Evolutionary conservation across 208 protist genomes (phyloP), one percentile per base, ranked within the genome.

Genomic region (Wallacemonas sp.): DNA sequence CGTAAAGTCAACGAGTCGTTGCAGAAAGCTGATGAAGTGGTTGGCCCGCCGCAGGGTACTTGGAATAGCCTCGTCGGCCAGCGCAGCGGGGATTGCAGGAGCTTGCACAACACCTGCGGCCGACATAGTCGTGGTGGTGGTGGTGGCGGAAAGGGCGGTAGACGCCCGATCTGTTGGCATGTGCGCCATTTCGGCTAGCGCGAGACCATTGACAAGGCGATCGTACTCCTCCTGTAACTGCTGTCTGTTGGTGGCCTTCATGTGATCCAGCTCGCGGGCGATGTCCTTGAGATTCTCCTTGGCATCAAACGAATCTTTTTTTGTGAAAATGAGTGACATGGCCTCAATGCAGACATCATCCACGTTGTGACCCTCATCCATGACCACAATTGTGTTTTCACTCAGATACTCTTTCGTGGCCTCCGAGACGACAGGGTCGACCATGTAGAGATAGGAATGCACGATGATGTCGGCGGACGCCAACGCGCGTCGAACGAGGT

Each of bases 311-410:
- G 98, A 75, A 27, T 94, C 90, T 17, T 90, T 78, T 42, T 94
- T 90, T 31, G 94, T 98, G 34, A 99, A 82, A 63, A 97, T 97
- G 12, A 99, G 85, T 59, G 93, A 98, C 78, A 99, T 93, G 6
- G 96, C 89, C 71, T 99, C 98, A 69, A 99, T 99, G 77, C 98
- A 99, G 6, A 99, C 97, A 72, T 99, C 98, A 77, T 99, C 98
- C 41, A 99, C 99, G 76, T 99, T 99, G 81, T 99, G 99, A 2
- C 98, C 99, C 77, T 99, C 98, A 72, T 99, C 98, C 86, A 99
- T 99, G 2, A 99, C 95, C 8, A 99, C 91, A 55, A 99, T 98
- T 11, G 87, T 98, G 62, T 99, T 96, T 49, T 91, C 93, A 34
- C 90, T 82, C 39, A 98, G 73, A 28, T 91, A 86, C 67, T 89